These are phyloP conservation scores for Sutorius eximius DNA, from an alignment of 1,284 basidiomycete genomes.

Conservation along the genomic window DNA sequence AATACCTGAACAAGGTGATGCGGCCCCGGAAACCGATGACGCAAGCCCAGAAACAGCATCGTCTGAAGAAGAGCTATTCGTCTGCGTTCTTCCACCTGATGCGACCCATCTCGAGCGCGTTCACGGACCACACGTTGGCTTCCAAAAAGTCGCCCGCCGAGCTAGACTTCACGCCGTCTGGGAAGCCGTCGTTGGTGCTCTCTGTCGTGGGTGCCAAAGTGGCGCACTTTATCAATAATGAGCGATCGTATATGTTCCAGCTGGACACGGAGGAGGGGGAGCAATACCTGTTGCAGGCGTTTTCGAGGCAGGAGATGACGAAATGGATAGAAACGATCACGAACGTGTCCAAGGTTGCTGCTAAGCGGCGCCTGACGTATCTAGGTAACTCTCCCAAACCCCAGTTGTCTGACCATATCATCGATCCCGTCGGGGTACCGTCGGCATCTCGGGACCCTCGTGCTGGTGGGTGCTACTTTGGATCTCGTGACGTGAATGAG, in stretches of 20 bases:
- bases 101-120: conserved; percentile 83
- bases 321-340: conserved; percentile 75
- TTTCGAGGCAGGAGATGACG: conserved; percentile 63
- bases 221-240: conserved; percentile 69
- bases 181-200: conserved; percentile 72
- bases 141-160: conserved; percentile 63
- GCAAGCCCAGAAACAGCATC: conserved; percentile 61
- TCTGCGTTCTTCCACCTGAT: conserved; percentile 78
- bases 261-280: conserved; percentile 84
- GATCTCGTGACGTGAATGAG: not conserved
- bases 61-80: conserved; percentile 81
- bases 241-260: conserved; percentile 78
- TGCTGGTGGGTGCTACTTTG: conserved; percentile 51
- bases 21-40: conserved; percentile 51
- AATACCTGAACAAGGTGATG: conserved; percentile 72
- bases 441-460: conserved; percentile 52
- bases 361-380: conserved; percentile 78
- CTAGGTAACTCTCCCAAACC: conserved; percentile 70
- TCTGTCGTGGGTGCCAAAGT: conserved; percentile 71
- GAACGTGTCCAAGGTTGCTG: conserved; percentile 66
- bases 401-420: conserved; percentile 67
- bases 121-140: conserved; percentile 59
- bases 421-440: conserved; percentile 42
- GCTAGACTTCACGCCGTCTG: conserved; percentile 66
- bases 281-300: conserved; percentile 73